Evolutionary conservation across 2,329 filamentous ascomycete genomes (phyloP), one percentile per base, ranked within the genome.

Genomic region (Fusarium piperis): DNA sequence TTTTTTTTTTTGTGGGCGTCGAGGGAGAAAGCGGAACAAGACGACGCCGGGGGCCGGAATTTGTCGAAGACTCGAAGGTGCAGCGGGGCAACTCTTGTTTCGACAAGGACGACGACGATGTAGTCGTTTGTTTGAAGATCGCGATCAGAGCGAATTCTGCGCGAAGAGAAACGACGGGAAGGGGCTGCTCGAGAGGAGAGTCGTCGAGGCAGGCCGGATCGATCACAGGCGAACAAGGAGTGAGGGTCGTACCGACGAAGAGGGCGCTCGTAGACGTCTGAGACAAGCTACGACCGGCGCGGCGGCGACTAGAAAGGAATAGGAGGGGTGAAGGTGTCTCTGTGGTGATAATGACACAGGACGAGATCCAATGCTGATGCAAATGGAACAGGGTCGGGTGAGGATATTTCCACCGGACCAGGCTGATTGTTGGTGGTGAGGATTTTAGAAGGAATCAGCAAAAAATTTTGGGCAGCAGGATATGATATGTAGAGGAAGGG

Each of bases 391-490:
- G 70, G 76, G 77, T 75, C 78, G 73, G 78, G 76, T 76, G 70
- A 76, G 74, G 74, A 74, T 72, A 72, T 72, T 78, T 78, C 78
- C 79, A 80, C 80, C 75, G 78, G 79, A 80, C 80, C 80, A 80
- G 74, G 79, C 75, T 71, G 78, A 78, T 79, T 74, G 68, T 74
- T 75, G 70, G 74, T 80, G 80, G 77, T 80, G 78, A 81, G 78
- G 79, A 75, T 80, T 80, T 77, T 77, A 77, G n/a, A n/a, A n/a
- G n/a, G 68, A 79, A 75, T 65, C 72, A 30, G 67, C 81, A 77
- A 79, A 81, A 80, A 76, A 79, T 68, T 77, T 81, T 81, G 79
- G 79, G 80, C 80, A 78, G 78, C 76, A 78, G 79, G 74, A 78
- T 79, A 74, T 76, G 74, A 79, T 75, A 77, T 78, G 76, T 70